A percentile compares a stretch with the other conserved stretches of the same genome.
Conservation (phyloP, 805 yeast species). For the Nakazawaea ambrosiae region DNA sequence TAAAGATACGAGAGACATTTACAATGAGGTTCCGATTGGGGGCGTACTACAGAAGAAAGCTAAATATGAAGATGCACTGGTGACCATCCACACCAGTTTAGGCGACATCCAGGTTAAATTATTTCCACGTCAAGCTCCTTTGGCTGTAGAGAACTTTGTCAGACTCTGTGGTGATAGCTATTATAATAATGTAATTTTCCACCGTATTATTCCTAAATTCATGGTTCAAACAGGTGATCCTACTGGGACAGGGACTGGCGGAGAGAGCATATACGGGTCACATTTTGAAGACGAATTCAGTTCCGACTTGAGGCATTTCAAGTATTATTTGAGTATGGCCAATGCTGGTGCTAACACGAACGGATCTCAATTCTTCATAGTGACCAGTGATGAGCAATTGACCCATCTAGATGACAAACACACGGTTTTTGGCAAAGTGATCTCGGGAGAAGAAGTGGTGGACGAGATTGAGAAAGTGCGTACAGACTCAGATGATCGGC, state of each 20-base stretch:
- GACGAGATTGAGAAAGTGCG: conserved; percentile 38
- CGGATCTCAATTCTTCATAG: conserved; percentile 55
- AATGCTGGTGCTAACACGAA: conserved; percentile 53
- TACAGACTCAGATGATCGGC: conserved; percentile 40
- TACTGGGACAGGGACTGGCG: conserved; percentile 32
- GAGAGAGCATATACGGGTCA: conserved; percentile 28
- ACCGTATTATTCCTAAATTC: conserved; percentile 44
- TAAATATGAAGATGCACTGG: conserved; percentile 9
- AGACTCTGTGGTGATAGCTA: conserved; percentile 25
- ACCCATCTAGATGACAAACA: conserved; percentile 51
- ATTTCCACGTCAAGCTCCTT: conserved; percentile 29
- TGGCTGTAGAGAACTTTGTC: conserved; percentile 34
- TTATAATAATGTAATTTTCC: conserved; percentile 34
- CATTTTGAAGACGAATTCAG: conserved; percentile 40
- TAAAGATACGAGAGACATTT: conserved; percentile 7
- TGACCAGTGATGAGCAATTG: conserved; percentile 32
- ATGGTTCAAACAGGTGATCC: conserved; percentile 62
- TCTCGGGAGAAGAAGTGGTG: conserved; percentile 41
- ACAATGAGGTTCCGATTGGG: conserved; percentile 8
- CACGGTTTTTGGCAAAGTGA: conserved; percentile 49
- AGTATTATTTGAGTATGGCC: conserved; percentile 55
- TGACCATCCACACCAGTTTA: conserved; percentile 29
- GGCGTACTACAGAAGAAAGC: background rate
- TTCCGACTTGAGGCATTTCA: conserved; percentile 41
- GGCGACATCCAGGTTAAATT: conserved; percentile 35